phyloP scores from a whole-genome alignment of 805 yeast genomes.

The Kuraishia piskuri region DNA sequence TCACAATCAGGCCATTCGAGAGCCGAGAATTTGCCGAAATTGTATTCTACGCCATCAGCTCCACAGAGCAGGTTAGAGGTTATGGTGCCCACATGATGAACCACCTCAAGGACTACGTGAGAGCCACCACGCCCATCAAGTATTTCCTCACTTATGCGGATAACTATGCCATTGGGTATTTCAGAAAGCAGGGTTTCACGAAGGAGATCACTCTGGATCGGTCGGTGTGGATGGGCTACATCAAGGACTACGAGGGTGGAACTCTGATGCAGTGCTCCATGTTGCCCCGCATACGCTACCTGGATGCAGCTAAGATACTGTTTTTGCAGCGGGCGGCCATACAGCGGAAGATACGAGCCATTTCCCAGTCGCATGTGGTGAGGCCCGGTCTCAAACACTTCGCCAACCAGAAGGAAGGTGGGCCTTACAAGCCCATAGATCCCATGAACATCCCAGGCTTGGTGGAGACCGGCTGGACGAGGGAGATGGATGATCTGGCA shows the following conservation, averaged over 20 bases:
- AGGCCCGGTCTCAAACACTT: slow-evolving; percentile 77
- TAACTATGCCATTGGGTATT: slow-evolving; percentile 97
- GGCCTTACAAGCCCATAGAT: slow-evolving; percentile 41
- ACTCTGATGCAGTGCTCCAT: slow-evolving; percentile 95
- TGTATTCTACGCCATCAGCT: slow-evolving; percentile 95
- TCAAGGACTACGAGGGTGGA: slow-evolving; percentile 98
- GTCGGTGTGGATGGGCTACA: slow-evolving; percentile 94
- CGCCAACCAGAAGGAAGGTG: slow-evolving; percentile 27
- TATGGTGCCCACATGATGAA: slow-evolving; percentile 99
- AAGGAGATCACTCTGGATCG: slow-evolving; percentile 86
- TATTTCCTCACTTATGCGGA: slow-evolving; percentile 95
- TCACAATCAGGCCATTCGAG: slow-evolving; percentile 91
- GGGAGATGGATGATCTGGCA: slow-evolving; percentile 95
- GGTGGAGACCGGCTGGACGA: slow-evolving; percentile 94
- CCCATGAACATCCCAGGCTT: slow-evolving; percentile 87
- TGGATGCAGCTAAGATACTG: slow-evolving; percentile 81
- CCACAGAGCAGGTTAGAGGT: slow-evolving; percentile 96
- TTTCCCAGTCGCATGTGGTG: slow-evolving; percentile 72
- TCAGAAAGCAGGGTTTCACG: slow-evolving; percentile 96
- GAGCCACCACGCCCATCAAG: slow-evolving; percentile 76
- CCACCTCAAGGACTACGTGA: slow-evolving; percentile 91
- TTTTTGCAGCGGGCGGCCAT: slow-evolving; percentile 89
- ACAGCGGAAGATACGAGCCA: slow-evolving; percentile 68
- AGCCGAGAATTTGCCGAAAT: slow-evolving; percentile 91
- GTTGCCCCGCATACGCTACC: slow-evolving; percentile 81